These are phyloP conservation scores for Harringtonia lauricola DNA, from an alignment of 2,329 filamentous ascomycete genomes.

Conservation along the genomic window DNA sequence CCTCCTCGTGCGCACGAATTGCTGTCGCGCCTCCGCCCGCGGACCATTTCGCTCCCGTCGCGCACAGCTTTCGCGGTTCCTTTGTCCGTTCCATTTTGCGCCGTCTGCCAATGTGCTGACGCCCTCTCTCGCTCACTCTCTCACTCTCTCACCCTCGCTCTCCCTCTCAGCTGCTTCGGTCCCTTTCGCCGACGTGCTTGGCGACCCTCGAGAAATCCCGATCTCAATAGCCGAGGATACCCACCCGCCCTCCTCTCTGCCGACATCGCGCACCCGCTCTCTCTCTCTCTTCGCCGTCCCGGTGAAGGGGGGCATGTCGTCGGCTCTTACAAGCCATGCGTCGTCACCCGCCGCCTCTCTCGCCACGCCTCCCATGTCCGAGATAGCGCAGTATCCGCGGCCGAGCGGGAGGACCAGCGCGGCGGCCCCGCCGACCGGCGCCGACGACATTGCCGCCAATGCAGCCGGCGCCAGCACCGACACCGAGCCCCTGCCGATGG, in stretches of 20 bases:
- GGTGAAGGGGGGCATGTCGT: not conserved
- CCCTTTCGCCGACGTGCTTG: too few species aligned
- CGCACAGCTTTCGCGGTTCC: slow-evolving; percentile 2
- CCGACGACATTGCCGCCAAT: not conserved
- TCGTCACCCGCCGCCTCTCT: slow-evolving; percentile 4
- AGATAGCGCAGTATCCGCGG: slow-evolving; percentile 29
- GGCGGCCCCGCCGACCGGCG: not conserved
- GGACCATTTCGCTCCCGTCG: too few species aligned
- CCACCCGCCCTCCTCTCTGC: not conserved
- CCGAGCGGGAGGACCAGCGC: slow-evolving; percentile 21
- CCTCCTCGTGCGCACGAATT: not conserved
- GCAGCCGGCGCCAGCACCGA: slow-evolving; percentile 1
- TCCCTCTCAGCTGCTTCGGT: too few species aligned
- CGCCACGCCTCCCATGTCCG: slow-evolving; percentile 34
- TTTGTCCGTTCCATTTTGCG: not conserved
- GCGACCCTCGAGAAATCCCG: too few species aligned
- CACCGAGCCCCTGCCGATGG: slow-evolving; percentile 37
- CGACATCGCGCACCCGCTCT: not conserved
- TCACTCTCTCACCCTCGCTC: too few species aligned
- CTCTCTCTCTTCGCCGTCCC: not conserved
- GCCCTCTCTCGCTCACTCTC: too few species aligned
- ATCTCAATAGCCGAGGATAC: too few species aligned
- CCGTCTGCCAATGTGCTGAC: not conserved
- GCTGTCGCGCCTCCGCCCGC: too few species aligned
- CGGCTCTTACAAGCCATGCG: slow-evolving; percentile 38